These are phyloP conservation scores for Collybia mongolica DNA, from an alignment of 768 basidiomycete genomes.

Conservation along the genomic window DNA sequence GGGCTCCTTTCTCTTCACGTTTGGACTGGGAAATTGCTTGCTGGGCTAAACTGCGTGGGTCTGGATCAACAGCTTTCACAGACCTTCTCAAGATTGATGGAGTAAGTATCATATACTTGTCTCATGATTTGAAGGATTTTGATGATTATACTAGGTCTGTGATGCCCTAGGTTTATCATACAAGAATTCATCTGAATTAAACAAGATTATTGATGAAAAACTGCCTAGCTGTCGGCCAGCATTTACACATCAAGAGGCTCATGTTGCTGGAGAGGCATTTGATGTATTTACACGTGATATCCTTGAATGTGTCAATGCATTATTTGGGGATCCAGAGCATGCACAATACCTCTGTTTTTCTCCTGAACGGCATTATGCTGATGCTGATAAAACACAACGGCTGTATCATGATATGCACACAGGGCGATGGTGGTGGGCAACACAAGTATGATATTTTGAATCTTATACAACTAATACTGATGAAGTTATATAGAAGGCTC, in stretches of 20 bases:
- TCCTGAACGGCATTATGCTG: slow-evolving; percentile 36
- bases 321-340: slow-evolving; percentile 33
- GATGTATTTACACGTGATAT: slow-evolving; percentile 34
- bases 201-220: slow-evolving; percentile 23
- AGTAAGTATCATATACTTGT: slow-evolving; percentile 22
- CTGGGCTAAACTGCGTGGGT: slow-evolving; percentile 38
- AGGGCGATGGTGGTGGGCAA: slow-evolving; percentile 51
- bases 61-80: slow-evolving; percentile 33
- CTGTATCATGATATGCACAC: slow-evolving; percentile 46
- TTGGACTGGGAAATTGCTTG: slow-evolving; percentile 38
- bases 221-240: slow-evolving; percentile 20
- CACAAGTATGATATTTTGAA: slow-evolving; percentile 35
- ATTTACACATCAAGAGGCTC: too few relatives aligned
- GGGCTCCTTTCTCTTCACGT: too few relatives aligned
- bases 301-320: slow-evolving; percentile 30
- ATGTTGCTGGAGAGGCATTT: slow-evolving; percentile 25
- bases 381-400: slow-evolving; percentile 18
- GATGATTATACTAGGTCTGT: too few relatives aligned
- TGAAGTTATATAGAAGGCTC: too few relatives aligned
- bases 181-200: slow-evolving; percentile 21
- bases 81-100: slow-evolving; percentile 38
- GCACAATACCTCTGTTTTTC: slow-evolving; percentile 23
- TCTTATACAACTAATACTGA: too few relatives aligned
- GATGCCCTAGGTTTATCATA: slow-evolving; percentile 18
- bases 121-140: background rate